Evolutionary conservation across 2,329 filamentous ascomycete genomes (phyloP), one percentile per base, ranked within the genome.

Genomic region (Colletotrichum liriopes): DNA sequence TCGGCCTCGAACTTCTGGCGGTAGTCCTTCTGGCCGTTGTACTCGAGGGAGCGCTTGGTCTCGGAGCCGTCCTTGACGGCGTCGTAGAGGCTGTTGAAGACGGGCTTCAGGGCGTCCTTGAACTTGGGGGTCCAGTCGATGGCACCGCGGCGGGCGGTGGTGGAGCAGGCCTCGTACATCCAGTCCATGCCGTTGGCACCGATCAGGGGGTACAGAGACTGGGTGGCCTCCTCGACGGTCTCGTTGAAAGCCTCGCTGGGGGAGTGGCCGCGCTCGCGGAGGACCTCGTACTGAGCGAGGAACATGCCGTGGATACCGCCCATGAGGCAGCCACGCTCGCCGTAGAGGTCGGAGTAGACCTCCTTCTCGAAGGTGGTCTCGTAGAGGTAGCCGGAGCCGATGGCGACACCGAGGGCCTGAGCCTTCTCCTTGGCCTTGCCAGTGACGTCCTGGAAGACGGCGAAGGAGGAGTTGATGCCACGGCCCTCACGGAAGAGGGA

Each of bases 291-390:
- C 90, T 99, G 96, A 75, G 96, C 96, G 78, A 99, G 94, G 94
- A 99, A 99, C 96, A 99, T 99, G 84, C 96, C 96, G 91, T 99
- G 96, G 87, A 99, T 99, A 86, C 96, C 96, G 80, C 96, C 96
- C 96, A 99, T 99, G 82, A 99, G 90, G 92, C 96, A 99, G 84
- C 96, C 96, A 88, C 96, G 95, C 93, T 99, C 96, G 86, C 96
- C 96, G 90, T 99, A 99, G 78, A 99, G 93, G 87, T 98, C 96
- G 75, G 95, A 98, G 93, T 97, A 98, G 83, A 99, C 96, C 90
- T 99, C 96, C 93, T 99, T 99, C 92, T 99, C 93, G 83, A 99
- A 99, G 84, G 96, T 99, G 83, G 96, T 99, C 93, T 98, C 94
- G 92, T 99, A 99, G 79, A 99, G 94, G 91, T 99, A 99, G 82